A percentile compares a stretch with the other conserved stretches of the same genome.
Evolutionary conservation across 2,329 filamentous ascomycete genomes (phyloP).

Genomic region (Tolypocladium guangdongense): DNA sequence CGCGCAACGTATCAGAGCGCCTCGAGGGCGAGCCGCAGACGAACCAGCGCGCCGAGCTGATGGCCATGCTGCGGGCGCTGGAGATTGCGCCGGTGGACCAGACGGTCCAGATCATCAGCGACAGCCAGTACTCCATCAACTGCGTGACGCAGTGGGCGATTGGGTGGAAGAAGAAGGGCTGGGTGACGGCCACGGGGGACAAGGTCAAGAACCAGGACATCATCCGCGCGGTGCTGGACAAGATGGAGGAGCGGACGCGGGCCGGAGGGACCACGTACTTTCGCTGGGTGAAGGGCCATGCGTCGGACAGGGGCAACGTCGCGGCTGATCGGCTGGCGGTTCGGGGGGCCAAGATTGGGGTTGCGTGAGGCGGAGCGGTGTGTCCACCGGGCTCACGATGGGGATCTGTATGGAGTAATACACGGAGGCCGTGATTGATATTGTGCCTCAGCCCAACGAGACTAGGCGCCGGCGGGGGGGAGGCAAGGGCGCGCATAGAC

Average conservation of each 20-base stretch:
- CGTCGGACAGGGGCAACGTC: slow-evolving; percentile 59
- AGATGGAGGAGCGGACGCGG: slow-evolving; percentile 58
- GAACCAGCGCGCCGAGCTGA: slow-evolving; percentile 93
- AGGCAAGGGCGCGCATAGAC: not conserved
- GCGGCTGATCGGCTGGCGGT: slow-evolving; percentile 73
- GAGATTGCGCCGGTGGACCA: slow-evolving; percentile 60
- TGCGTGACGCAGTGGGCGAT: slow-evolving; percentile 77
- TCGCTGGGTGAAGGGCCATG: slow-evolving; percentile 85
- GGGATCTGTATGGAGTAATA: not conserved
- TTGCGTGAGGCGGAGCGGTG: not conserved
- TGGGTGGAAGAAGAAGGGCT: slow-evolving; percentile 65
- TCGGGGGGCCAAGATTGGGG: slow-evolving; percentile 20
- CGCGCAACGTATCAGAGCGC: slow-evolving; percentile 61
- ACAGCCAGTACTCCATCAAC: slow-evolving; percentile 83
- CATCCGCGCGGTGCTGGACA: slow-evolving; percentile 58
- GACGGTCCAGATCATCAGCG: slow-evolving; percentile 69
- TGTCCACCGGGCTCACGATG: not conserved
- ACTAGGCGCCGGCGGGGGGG: no score
- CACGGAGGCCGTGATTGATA: not conserved
- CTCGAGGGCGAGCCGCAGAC: slow-evolving; percentile 68
- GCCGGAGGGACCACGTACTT: slow-evolving; percentile 56
- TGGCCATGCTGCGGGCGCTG: slow-evolving; percentile 73
- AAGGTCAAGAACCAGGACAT: slow-evolving; percentile 81
- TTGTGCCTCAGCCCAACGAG: not conserved
- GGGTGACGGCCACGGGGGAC: slow-evolving; percentile 61